These are phyloP conservation scores for Rhizophagus prolifer DNA, from an alignment of 192 early-diverging fungal genomes.

Conservation along the genomic window DNA sequence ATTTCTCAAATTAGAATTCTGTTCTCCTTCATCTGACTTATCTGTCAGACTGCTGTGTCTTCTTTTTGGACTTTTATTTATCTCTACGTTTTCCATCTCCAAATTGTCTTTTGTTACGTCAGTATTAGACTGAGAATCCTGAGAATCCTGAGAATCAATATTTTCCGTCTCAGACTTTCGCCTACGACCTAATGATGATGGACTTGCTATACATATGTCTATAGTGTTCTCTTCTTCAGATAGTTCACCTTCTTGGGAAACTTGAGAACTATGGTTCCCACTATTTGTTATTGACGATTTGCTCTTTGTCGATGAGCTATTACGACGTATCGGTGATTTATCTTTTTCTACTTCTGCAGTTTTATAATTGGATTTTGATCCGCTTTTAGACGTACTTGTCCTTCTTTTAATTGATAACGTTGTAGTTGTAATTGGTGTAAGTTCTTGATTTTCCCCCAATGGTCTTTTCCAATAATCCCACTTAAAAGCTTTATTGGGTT, in stretches of 20 bases:
- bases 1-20: not conserved
- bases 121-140: not conserved
- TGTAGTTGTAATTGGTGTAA: not conserved
- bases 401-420: not conserved
- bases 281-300: not conserved
- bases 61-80: not conserved
- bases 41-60: slow-evolving; percentile 1
- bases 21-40: slow-evolving; percentile 4
- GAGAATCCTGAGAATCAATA: not conserved
- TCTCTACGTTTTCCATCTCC: not conserved
- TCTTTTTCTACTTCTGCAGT: not conserved
- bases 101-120: not conserved
- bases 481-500: slow-evolving; percentile 9
- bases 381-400: not conserved
- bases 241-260: not conserved
- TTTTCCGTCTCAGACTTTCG: not conserved
- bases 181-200: not conserved
- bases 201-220: not conserved
- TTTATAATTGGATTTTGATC: not conserved
- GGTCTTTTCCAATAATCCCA: slow-evolving; percentile 19
- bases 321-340: not conserved
- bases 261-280: not conserved
- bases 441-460: not conserved
- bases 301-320: not conserved
- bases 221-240: not conserved